Percentiles rank a stretch among this genome's conserved stretches.
These are phyloP conservation scores for Ceratobasidium sp. DNA, from an alignment of 1,284 basidiomycete species.

Conservation along the genomic window DNA sequence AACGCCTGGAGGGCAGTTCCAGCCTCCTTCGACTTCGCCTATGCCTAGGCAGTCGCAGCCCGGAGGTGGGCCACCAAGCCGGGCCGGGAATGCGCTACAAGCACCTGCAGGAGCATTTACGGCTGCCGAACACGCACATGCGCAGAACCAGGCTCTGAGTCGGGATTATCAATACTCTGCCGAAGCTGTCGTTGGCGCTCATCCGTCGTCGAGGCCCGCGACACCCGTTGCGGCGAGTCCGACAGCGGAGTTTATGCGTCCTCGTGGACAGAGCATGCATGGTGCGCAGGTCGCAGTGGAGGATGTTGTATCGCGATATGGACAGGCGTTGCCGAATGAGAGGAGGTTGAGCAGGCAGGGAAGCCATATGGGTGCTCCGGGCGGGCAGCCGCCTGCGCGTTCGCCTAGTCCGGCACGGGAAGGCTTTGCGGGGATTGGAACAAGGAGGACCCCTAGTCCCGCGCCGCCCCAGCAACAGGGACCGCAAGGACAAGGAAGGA, in stretches of 20 bases:
- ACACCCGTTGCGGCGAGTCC: slow-evolving; percentile 71
- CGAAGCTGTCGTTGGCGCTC: slow-evolving; percentile 79
- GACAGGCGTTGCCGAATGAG: slow-evolving; percentile 91
- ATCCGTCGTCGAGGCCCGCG: slow-evolving; percentile 78
- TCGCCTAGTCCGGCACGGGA: slow-evolving; percentile 63
- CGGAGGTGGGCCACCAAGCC: slow-evolving; percentile 13
- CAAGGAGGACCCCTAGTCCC: slow-evolving; percentile 74
- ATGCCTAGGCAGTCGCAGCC: slow-evolving; percentile 6
- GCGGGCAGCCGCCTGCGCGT: slow-evolving; percentile 51
- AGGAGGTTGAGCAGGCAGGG: slow-evolving; percentile 65
- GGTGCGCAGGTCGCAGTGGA: slow-evolving; percentile 67
- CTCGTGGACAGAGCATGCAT: slow-evolving; percentile 57
- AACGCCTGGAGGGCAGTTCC: slow-evolving; percentile 46
- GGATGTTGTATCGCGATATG: slow-evolving; percentile 82
- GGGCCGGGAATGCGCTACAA: slow-evolving; percentile 33
- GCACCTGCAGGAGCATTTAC: slow-evolving; percentile 40
- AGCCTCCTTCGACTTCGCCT: no score
- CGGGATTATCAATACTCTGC: slow-evolving; percentile 59
- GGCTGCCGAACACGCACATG: slow-evolving; percentile 41
- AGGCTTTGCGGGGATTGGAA: slow-evolving; percentile 84
- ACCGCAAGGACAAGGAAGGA: slow-evolving; percentile 55
- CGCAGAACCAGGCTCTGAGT: slow-evolving; percentile 44
- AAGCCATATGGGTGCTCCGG: slow-evolving; percentile 49
- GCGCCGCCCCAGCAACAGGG: slow-evolving; percentile 50
- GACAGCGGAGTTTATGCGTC: slow-evolving; percentile 81